Evolutionary conservation across 1,284 basidiomycete genomes (phyloP).

Genomic region (Sutorius eximius): DNA sequence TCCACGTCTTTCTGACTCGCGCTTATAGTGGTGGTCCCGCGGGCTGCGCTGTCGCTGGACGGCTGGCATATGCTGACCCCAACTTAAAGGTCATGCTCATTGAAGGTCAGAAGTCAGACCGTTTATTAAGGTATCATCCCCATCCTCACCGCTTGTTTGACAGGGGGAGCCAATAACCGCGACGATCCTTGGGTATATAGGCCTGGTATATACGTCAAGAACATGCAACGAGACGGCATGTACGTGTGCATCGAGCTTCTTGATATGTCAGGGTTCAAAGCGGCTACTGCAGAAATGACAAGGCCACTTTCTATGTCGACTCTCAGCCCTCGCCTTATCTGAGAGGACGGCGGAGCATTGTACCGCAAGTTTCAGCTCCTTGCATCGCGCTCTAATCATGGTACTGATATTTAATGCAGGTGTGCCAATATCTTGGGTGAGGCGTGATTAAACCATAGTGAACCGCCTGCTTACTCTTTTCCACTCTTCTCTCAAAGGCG

Average conservation of each 20-base stretch:
- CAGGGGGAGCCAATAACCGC: constrained; percentile 67
- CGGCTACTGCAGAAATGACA: constrained; percentile 54
- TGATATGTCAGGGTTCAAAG: not conserved
- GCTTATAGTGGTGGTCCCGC: constrained; percentile 59
- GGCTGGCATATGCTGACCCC: constrained; percentile 69
- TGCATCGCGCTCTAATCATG: not conserved
- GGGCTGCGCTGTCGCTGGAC: constrained; percentile 66
- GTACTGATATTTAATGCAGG: constrained; percentile 33
- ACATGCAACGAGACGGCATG: constrained; percentile 70
- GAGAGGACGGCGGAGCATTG: constrained; percentile 64
- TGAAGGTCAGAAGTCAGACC: constrained; percentile 46
- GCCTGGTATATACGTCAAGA: constrained; percentile 66
- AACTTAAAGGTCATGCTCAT: constrained; percentile 73
- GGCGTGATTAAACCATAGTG: constrained; percentile 7
- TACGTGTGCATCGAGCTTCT: constrained; percentile 32
- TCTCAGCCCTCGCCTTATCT: constrained; percentile 56
- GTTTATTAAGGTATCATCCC: not conserved
- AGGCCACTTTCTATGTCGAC: constrained; percentile 70
- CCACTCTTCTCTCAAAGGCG: constrained; percentile 36
- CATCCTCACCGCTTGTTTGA: not conserved
- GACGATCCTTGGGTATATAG: constrained; percentile 75
- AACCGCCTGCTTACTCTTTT: not conserved
- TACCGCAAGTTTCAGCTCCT: constrained; percentile 49
- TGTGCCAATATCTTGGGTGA: constrained; percentile 68
- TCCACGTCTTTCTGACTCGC: constrained; percentile 7